Percentiles rank a stretch among this genome's conserved stretches.
These are phyloP conservation scores for Amphicarpaea edgeworthii DNA, from an alignment of 306 rosid genomes.

Conservation along the genomic window DNA sequence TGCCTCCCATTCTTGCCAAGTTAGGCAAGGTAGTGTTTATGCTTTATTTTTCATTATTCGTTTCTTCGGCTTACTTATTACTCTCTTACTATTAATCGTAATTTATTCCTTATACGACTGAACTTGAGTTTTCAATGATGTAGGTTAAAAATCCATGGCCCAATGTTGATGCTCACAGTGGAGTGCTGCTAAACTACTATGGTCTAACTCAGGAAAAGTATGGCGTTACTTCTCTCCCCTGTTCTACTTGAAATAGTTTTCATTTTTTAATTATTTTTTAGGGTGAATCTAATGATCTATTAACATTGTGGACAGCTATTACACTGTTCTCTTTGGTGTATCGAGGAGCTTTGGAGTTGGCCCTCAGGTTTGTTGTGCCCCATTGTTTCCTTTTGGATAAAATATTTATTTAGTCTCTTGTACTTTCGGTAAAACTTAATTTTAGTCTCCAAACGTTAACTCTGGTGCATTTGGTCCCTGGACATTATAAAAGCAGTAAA, in stretches of 20 bases:
- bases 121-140: constrained; percentile 41
- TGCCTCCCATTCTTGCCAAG: constrained; percentile 89
- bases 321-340: constrained; percentile 93
- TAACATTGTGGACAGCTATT: constrained; percentile 67
- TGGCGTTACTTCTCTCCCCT: constrained; percentile 28
- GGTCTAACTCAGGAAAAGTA: constrained; percentile 97
- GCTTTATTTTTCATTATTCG: constrained; percentile 22
- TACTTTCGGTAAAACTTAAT: too few species aligned
- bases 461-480: too few species aligned
- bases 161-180: constrained; percentile 99
- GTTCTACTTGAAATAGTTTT: constrained; percentile 24
- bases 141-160: constrained; percentile 99
- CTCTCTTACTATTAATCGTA: constrained; percentile 18
- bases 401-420: too few species aligned
- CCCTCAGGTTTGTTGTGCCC: constrained; percentile 77
- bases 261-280: constrained; percentile 15
- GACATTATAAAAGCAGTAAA: too few species aligned
- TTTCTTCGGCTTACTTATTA: constrained; percentile 1
- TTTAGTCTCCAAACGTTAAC: too few species aligned
- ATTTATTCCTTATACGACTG: constrained; percentile 36
- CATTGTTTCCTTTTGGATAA: constrained; percentile 26
- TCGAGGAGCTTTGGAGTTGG: constrained; percentile 91
- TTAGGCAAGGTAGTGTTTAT: constrained; percentile 81
- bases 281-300: constrained; percentile 44
- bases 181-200: constrained; percentile 87